These are phyloP conservation scores for Leucocoprinus leucothites DNA, from an alignment of 768 basidiomycete species.

Conservation along the genomic window DNA sequence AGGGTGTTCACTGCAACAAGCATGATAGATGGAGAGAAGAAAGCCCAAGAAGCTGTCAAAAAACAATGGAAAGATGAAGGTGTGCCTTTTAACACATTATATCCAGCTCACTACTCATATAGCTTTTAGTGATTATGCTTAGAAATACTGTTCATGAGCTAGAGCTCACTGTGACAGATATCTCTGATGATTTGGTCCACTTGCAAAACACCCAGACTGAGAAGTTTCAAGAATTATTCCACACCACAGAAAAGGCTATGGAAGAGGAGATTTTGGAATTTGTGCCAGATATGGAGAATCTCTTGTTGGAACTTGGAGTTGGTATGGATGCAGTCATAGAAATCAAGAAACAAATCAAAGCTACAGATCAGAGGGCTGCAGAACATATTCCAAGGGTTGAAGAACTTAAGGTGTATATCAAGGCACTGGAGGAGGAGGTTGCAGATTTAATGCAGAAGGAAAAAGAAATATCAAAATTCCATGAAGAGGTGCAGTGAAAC, in stretches of 20 bases:
- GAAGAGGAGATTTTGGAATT: background rate
- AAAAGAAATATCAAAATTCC: slow-evolving; percentile 35
- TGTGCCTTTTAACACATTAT: background rate
- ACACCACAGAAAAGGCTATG: slow-evolving; percentile 3
- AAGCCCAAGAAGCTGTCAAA: background rate
- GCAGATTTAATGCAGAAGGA: slow-evolving; percentile 34
- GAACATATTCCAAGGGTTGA: slow-evolving; percentile 5
- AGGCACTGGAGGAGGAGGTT: slow-evolving; percentile 25
- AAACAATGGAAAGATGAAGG: slow-evolving; percentile 1
- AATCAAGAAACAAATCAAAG: slow-evolving; percentile 4
- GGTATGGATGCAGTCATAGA: background rate
- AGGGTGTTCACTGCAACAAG: background rate
- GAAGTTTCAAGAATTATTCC: background rate
- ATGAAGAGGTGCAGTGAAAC: slow-evolving; percentile 17
- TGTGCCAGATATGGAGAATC: background rate
- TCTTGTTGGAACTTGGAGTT: background rate
- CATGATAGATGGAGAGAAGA: background rate
- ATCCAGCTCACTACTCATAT: background rate
- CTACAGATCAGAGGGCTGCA: background rate
- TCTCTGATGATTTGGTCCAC: slow-evolving; percentile 9
- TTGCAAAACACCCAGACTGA: background rate
- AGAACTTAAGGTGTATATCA: slow-evolving; percentile 11
- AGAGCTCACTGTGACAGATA: slow-evolving; percentile 6
- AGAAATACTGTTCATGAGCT: slow-evolving; percentile 1
- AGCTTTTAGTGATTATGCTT: background rate